A percentile compares a stretch with the other conserved stretches of the same genome.
phyloP scores from a whole-genome alignment of 371 early-diverging fungal genomes.

The Rhizopus sp. region DNA sequence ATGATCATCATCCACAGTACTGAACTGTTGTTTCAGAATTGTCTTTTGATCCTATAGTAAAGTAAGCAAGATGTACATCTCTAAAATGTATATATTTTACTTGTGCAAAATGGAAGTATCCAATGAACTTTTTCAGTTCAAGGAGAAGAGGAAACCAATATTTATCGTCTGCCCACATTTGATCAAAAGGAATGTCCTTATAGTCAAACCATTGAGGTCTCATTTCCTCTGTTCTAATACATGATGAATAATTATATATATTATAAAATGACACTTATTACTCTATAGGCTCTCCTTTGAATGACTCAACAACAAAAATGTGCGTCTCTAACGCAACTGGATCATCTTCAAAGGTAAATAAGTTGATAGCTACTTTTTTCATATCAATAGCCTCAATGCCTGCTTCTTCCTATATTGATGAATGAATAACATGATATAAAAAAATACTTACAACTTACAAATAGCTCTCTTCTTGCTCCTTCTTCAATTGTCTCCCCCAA shows the following conservation, averaged over 20 bases:
- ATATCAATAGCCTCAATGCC: conserved; percentile 51
- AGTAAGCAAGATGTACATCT: background rate
- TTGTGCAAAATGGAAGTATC: conserved; percentile 41
- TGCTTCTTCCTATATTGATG: conserved; percentile 54
- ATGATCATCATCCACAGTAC: background rate
- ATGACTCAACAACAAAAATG: conserved; percentile 48
- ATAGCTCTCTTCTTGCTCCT: conserved; percentile 67
- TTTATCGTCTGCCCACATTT: conserved; percentile 63
- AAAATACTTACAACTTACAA: conserved; percentile 30
- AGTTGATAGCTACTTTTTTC: conserved; percentile 52
- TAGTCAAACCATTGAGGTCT: conserved; percentile 61
- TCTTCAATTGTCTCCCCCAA: conserved; percentile 61
- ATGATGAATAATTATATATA: background rate
- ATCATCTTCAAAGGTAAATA: conserved; percentile 60
- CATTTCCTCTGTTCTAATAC: conserved; percentile 62
- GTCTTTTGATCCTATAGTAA: conserved; percentile 20
- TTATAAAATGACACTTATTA: conserved; percentile 21
- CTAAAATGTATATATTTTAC: conserved; percentile 11
- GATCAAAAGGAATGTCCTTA: conserved; percentile 47
- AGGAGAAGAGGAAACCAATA: conserved; percentile 52
- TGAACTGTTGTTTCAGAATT: conserved; percentile 8
- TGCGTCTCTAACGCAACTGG: conserved; percentile 59
- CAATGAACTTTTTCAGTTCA: conserved; percentile 23
- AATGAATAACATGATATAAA: background rate
- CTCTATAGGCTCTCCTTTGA: conserved; percentile 59